Evolutionary conservation across 2,329 filamentous ascomycete genomes (phyloP), one percentile per base, ranked within the genome.

Genomic region (Pyrenophora teres): DNA sequence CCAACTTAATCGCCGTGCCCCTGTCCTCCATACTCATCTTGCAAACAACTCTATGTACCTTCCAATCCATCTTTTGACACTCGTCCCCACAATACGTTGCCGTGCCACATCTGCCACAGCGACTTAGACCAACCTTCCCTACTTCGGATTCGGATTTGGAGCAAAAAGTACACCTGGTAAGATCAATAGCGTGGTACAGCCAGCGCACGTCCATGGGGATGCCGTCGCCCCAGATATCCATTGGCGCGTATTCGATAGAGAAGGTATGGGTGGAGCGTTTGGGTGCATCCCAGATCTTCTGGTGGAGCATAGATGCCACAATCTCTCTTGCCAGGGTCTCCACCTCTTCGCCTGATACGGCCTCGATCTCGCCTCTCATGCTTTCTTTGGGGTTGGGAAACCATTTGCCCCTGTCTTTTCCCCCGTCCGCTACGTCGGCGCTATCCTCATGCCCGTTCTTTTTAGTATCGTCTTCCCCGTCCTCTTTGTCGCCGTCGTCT

Each of bases 221-320:
- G 1, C 63, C 63, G 32, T 66, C 63, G 10, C 60, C 59, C 46
- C 63, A 66, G 31, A 64, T 48, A 23, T 66, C 63, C 63, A 66
- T 66, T 0, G 63, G 60, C 32, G 60, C 63, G 33, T 66, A 66
- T 30, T 66, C 63, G 31, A 66, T 42, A 10, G 52, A 56, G 9
- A 65, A 64, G 19, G 19, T 21, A 5, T 5, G 19, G 19, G 19
- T 3, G 19, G 19, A 21, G 5, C 19, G 19, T 21, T 21, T 21
- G 3, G 3, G 19, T 5, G 60, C 60, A 4, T 57, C 52, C 63
- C 63, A 65, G 13, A 50, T 46, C 45, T 46, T 56, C 6, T 50
- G 19, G 1, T 12, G 2, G 1, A 61, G 30, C 5, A 59, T 25
- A 21, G 45, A 21, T 8, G 13, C 40, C 3, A 35, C 50, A 3